Base-by-base conservation (phyloP, 352 stramenopile genomes). In the Globisporangium cederbergense region DNA sequence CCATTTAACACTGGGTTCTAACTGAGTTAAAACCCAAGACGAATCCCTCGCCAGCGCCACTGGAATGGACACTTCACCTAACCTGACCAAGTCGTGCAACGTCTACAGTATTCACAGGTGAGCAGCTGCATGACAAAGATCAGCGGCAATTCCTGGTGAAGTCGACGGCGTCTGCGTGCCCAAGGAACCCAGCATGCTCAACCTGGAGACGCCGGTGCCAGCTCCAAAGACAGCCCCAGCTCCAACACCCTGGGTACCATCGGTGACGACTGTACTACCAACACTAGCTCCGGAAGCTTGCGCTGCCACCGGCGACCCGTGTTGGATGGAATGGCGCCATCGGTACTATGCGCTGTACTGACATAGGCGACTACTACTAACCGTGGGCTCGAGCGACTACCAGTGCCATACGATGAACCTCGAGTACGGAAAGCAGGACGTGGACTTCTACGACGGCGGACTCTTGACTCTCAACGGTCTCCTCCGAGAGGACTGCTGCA, bases 311-410 rank as follows among this genome's bases (percentile, higher is more conserved):
- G 7, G 45, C 18, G 45, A 22, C 9, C 22, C 11, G 18, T 51
- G n/a, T 14, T 18, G 45, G 18, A 51, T 28, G 25, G 25, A 28
- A 22, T 4, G 45, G 0, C 14, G 2, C 4, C 1, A n/a, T 28
- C 16, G 45, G 45, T 28, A n/a, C 45, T 5, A 25, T 30, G 46
- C 30, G 46, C 45, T 51, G 45, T 11, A 22, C 46, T 16, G 25
- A 28, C 25, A 1, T 28, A 28, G 25, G 25, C 32, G 49, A 65
- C 22, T 74, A 71, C 66, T 75, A 68, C 47, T 62, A 75, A 62
- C 68, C 72, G 53, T 74, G 72, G 65, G 74, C 43, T 32, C 51
- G 0, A 30, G 55, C 22, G 70, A 68, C 54, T 78, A 78, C 63
- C 70, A 74, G 63, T 74, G 70, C 4, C 20, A 22, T 30, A 13